Conservation (phyloP, 768 basidiomycete genomes). For the Podaxis sp. region DNA sequence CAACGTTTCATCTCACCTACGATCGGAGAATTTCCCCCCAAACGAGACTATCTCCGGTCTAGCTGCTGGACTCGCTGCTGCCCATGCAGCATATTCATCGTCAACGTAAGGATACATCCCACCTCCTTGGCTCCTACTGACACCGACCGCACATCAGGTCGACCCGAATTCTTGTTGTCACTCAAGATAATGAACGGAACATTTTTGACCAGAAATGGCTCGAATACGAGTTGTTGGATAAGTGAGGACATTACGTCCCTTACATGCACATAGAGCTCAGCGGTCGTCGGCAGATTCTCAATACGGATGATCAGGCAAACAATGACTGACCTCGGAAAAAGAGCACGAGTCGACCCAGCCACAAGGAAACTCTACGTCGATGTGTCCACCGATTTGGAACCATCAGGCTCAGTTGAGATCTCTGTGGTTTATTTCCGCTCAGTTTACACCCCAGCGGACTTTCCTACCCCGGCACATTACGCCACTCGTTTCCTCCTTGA, state of each 20-base stretch:
- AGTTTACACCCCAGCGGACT: conserved; percentile 84
- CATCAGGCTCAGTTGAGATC: conserved; percentile 54
- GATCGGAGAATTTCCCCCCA: conserved; percentile 56
- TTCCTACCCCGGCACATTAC: conserved; percentile 64
- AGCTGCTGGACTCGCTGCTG: conserved; percentile 73
- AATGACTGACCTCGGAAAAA: conserved; percentile 60
- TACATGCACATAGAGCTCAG: neutral
- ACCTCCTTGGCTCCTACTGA: neutral
- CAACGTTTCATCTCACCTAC: conserved; percentile 50
- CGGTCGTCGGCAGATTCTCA: conserved; percentile 50
- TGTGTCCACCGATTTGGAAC: conserved; percentile 33
- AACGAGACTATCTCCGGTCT: conserved; percentile 74
- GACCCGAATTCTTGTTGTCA: conserved; percentile 77
- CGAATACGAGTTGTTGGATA: conserved; percentile 83
- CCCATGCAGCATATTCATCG: conserved; percentile 71
- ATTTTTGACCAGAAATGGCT: conserved; percentile 91
- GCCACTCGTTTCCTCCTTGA: conserved; percentile 76
- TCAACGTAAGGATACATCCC: conserved; percentile 38
- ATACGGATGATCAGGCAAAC: conserved; percentile 78
- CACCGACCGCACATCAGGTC: conserved; percentile 23
- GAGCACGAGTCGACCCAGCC: conserved; percentile 51
- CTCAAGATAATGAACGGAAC: conserved; percentile 86
- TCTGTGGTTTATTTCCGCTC: conserved; percentile 90
- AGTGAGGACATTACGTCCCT: conserved; percentile 38
- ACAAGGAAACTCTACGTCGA: conserved; percentile 37